Base-by-base conservation (phyloP, 75 land plant species). In the Pinus taeda region DNA sequence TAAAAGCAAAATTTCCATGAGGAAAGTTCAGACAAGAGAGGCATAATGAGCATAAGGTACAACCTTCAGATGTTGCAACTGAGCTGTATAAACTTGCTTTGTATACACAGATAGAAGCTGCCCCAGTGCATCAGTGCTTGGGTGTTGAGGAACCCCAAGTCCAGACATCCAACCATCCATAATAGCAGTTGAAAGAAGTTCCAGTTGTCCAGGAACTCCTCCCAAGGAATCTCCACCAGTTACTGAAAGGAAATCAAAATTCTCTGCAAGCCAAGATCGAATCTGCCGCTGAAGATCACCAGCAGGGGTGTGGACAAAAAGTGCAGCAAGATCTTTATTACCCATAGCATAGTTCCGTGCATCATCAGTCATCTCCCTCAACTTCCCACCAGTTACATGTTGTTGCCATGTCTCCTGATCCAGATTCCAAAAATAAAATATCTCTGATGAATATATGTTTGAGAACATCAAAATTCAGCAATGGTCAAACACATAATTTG, bases 101-200 rank as follows among this genome's bases (percentile, higher is more conserved):
- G 87, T 82, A 67, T 85, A 85, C 17, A 78, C 87, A 61, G 87
- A 85, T 63, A 85, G 65, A 24, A 85, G 81, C 71, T 85, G 87
- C 14, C 87, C 87, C 18, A 85, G 56, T 17, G 87, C 87, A 78
- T 85, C 87, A 59, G 87, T 85, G 67, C 87, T 85, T n/a, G 84
- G 75, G 42, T 61, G 73, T 55, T 77, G 76, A 21, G 87, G 84
- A 29, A 82, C 78, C n/a, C 87, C 87, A 29, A 85, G 81, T 26
- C 87, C 87, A 39, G 87, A 76, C 87, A 85, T 85, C 87, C 87
- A 85, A 18, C 87, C 87, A 74, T 85, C 87, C 79, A 85, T 71
- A 45, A 85, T 85, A 17, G 87, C 87, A 26, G 87, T 85, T 21
- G 87, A 85, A 49, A 85, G 74, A 9, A 82, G 81, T 74, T 85